phyloP scores from a whole-genome alignment of 2,329 filamentous ascomycete species.

The Hypoxylon sp. region DNA sequence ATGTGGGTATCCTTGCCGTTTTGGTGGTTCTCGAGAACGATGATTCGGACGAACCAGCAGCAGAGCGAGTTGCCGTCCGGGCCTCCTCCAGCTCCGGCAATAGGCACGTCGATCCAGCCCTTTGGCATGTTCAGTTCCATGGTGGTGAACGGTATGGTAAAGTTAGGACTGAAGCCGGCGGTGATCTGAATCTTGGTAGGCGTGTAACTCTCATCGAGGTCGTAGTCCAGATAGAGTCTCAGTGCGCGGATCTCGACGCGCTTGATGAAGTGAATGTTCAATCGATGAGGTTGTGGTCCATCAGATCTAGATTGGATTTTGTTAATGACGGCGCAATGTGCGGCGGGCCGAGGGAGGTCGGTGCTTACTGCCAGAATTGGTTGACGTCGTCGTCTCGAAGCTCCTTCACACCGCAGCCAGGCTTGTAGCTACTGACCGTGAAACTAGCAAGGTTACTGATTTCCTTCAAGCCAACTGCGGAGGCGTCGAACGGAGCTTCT shows the following conservation, averaged over 20 bases:
- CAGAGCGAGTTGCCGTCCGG: conserved; percentile 81
- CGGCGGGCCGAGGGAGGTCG: background rate
- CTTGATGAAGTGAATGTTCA: conserved; percentile 90
- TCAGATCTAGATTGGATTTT: conserved; percentile 71
- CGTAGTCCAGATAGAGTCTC: conserved; percentile 90
- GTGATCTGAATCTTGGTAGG: conserved; percentile 92
- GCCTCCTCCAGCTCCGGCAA: conserved; percentile 68
- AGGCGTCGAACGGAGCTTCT: conserved; percentile 65
- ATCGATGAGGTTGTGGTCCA: conserved; percentile 84
- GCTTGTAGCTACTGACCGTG: conserved; percentile 86
- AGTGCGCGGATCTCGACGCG: conserved; percentile 83
- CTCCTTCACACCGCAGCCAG: conserved; percentile 82
- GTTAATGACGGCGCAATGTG: conserved; percentile 16
- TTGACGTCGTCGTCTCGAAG: conserved; percentile 80
- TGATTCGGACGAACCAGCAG: conserved; percentile 90
- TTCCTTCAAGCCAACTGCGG: conserved; percentile 77
- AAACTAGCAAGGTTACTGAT: conserved; percentile 88
- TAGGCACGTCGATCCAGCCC: conserved; percentile 91
- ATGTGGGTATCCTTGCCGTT: conserved; percentile 99
- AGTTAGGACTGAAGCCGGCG: conserved; percentile 91
- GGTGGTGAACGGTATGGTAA: conserved; percentile 87
- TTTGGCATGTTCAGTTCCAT: conserved; percentile 83
- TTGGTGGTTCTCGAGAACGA: conserved; percentile 96
- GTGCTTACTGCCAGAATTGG: conserved; percentile 82
- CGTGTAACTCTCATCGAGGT: conserved; percentile 95